Evolutionary conservation across 306 rosid genomes (phyloP), one percentile per base, ranked within the genome.

Genomic region (Comarum palustre): DNA sequence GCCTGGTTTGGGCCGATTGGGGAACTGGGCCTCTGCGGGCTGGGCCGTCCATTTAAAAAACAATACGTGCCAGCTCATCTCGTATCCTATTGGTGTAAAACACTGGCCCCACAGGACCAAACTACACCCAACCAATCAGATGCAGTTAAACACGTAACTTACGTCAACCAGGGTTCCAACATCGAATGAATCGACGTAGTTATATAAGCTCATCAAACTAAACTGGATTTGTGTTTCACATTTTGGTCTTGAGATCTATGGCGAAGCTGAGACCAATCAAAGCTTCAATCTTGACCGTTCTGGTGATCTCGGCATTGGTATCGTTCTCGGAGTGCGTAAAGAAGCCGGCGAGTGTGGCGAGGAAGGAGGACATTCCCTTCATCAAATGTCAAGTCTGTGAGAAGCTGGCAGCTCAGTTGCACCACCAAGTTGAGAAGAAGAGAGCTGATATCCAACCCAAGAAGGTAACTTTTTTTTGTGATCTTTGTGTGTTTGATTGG

Each of bases 351-450:
- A 80, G 63, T n/a, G 59, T 65, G 13, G 97, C 95, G 43, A 86
- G 98, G 74, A 94, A 83, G 72, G 98, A 91, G 62, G 97, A 94
- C 52, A 68, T 91, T 72, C 96, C 96, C 0, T 91, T 79, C 74
- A 91, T 94, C 70, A 87, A 84, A 83, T 94, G 97, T 60, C 98
- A 94, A 71, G 98, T 91, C 5, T 94, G 98, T 79, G 91, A 91
- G 81, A 87, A 79, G 81, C 92, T 94, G 31, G 96, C 91, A n/a
- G 85, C 87, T 48, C 87, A 91, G 68, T 75, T 94, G 76, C 62
- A 85, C 82, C 83, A 77, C 14, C 97, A 84, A 67, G 96, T 91
- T 76, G 80, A 87, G 72, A 87, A 86, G 68, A 87, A 89, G 81
- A 80, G 77, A 84, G 84, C 95, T 61, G 84, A 91, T 87, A 89